Base-by-base conservation (phyloP, 345 rosid species). In the Psidium friedrichsthalianum region DNA sequence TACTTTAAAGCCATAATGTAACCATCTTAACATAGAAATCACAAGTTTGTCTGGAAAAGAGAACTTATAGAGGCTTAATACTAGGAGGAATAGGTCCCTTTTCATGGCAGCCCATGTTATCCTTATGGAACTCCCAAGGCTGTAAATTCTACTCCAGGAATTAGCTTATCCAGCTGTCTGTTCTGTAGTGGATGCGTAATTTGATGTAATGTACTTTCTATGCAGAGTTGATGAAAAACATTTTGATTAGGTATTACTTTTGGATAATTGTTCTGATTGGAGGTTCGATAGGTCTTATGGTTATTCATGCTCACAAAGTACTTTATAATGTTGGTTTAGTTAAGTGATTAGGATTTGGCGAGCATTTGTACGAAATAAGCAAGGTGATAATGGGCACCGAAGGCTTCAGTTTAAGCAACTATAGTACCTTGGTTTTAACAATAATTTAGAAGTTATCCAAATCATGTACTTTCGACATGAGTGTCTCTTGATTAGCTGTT, bases 221-320 rank as follows among this genome's bases (percentile, higher is more conserved):
- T 8, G 24, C 24, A 2, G 6, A 32, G 22, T 69, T 32, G 78
- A 22, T 69, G 44, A 32, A 69, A 69, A 69, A 32, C 24, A 69
- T 44, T 32, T 8, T 0, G 44, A 69, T 16, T 1, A 32, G 44
- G 24, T 8, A 0, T 32, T 64, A 0, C 0, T 0, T 32, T 69
- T 11, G 0, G 13, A 64, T 32, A 32, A 69, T 1, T 69, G 47
- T 32, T 69, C 6, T 69, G 47, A 69, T 11, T 69, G 78, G 78
- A 32, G 47, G 24, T 32, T 42, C 1, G 1, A 32, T n/a, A n/a
- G n/a, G n/a, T n/a, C n/a, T n/a, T n/a, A n/a, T 69, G 24, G 0
- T 32, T 69, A 8, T 69, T 32, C 78, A 32, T 64, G 24, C 78
- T 64, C 44, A 16, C 47, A 32, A 4, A 18, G 44, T 32, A 69